These are phyloP conservation scores for Samsoniella hepiali DNA, from an alignment of 2,329 filamentous ascomycete species.

Conservation along the genomic window DNA sequence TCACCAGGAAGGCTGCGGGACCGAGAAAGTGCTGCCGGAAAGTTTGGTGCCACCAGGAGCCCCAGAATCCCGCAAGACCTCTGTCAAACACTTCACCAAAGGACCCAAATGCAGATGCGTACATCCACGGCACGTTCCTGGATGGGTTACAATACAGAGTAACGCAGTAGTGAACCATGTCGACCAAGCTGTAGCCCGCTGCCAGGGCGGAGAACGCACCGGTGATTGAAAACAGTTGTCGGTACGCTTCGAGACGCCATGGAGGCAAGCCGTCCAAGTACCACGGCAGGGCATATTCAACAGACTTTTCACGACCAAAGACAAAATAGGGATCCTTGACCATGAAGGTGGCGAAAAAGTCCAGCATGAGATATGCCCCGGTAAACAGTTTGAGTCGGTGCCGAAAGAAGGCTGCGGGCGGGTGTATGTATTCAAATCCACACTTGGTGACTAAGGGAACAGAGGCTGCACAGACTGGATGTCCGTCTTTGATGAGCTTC, in stretches of 20 bases:
- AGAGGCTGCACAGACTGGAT: slow-evolving; percentile 39
- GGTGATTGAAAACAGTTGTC: slow-evolving; percentile 52
- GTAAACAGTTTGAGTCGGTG: slow-evolving; percentile 45
- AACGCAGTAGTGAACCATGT: slow-evolving; percentile 53
- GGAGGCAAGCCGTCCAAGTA: slow-evolving; percentile 42
- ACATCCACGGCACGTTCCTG: slow-evolving; percentile 49
- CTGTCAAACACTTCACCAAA: slow-evolving; percentile 56
- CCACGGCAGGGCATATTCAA: slow-evolving; percentile 38
- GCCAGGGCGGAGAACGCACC: slow-evolving; percentile 60
- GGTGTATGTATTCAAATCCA: slow-evolving; percentile 45
- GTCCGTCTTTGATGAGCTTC: slow-evolving; percentile 29
- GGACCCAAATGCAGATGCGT: slow-evolving; percentile 55
- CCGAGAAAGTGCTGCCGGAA: slow-evolving; percentile 72
- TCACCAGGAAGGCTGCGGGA: slow-evolving; percentile 49
- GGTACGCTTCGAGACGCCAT: slow-evolving; percentile 50
- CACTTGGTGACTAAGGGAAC: slow-evolving; percentile 41
- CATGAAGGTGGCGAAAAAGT: slow-evolving; percentile 65
- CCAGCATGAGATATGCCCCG: slow-evolving; percentile 63
- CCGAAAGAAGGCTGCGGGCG: slow-evolving; percentile 43
- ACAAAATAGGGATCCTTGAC: slow-evolving; percentile 78
- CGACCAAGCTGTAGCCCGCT: slow-evolving; percentile 57
- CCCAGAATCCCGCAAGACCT: slow-evolving; percentile 80
- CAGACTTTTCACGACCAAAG: slow-evolving; percentile 41
- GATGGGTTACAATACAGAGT: slow-evolving; percentile 51
- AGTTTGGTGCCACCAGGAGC: slow-evolving; percentile 85